Percentiles rank a stretch among this genome's conserved stretches.
phyloP scores from a whole-genome alignment of 805 yeast genomes.

The Saccharomyces jurei region DNA sequence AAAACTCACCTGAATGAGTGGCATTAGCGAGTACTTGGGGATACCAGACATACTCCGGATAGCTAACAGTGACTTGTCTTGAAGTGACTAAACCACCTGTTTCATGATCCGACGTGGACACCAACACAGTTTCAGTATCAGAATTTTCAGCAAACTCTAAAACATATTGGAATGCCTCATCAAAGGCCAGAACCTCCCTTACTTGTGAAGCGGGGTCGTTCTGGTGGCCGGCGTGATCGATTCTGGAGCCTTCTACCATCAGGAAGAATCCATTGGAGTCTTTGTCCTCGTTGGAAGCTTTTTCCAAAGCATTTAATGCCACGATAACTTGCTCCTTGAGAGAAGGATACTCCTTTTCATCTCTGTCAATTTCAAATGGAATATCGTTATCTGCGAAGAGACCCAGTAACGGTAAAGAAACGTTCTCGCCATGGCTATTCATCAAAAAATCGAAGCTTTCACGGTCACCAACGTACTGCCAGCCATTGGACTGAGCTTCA shows the following conservation, averaged over 20 bases:
- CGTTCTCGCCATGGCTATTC: conserved; percentile 44
- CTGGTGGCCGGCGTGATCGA: conserved; percentile 91
- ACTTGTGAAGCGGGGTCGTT: conserved; percentile 95
- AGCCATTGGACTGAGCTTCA: conserved; percentile 42
- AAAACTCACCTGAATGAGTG: conserved; percentile 68
- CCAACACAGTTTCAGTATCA: conserved; percentile 67
- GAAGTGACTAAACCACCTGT: conserved; percentile 92
- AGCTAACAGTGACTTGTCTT: conserved; percentile 55
- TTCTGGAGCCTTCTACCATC: conserved; percentile 84
- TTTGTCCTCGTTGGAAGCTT: conserved; percentile 42
- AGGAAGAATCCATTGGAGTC: conserved; percentile 82
- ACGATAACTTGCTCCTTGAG: conserved; percentile 69
- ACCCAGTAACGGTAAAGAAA: conserved; percentile 68
- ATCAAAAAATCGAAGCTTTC: conserved; percentile 49
- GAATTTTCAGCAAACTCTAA: conserved; percentile 57
- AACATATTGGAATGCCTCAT: conserved; percentile 70
- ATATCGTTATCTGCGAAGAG: conserved; percentile 69
- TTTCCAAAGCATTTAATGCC: conserved; percentile 60
- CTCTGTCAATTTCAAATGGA: conserved; percentile 78
- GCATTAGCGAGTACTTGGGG: conserved; percentile 70
- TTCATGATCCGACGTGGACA: conserved; percentile 89
- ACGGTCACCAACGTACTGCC: conserved; percentile 64
- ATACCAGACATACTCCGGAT: conserved; percentile 85
- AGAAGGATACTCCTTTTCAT: conserved; percentile 55
- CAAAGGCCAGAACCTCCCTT: conserved; percentile 81